phyloP scores from a whole-genome alignment of 208 protist species.

The Trichomonas gallinae region DNA sequence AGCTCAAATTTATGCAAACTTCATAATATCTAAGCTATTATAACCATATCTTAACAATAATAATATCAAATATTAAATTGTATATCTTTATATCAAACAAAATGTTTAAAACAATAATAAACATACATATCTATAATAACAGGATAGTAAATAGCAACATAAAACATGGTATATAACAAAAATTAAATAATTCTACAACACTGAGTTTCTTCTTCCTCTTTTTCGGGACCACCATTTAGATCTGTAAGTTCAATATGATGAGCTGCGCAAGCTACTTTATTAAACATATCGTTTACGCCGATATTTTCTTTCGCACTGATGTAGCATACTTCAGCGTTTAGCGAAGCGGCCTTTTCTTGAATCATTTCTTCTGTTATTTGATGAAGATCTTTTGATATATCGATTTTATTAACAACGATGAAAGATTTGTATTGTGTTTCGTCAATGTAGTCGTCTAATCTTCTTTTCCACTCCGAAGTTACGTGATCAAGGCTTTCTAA shows the following conservation, averaged over 20 bases:
- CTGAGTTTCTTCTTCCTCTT: neutral
- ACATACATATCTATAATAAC: neutral
- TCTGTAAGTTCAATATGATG: neutral
- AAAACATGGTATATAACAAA: neutral
- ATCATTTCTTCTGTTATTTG: neutral
- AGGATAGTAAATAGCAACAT: neutral
- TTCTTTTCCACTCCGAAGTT: neutral
- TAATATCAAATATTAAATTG: too few relatives aligned
- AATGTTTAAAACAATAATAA: too few relatives aligned
- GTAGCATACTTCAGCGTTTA: neutral
- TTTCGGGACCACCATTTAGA: neutral
- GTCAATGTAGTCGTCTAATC: neutral
- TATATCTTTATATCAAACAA: too few relatives aligned
- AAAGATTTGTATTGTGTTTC: neutral
- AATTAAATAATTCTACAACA: neutral
- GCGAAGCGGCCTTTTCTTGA: neutral
- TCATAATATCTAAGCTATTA: too few relatives aligned
- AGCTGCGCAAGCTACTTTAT: neutral
- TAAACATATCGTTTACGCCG: neutral
- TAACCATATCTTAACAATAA: too few relatives aligned
- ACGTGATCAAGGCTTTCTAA: neutral
- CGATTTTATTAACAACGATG: neutral
- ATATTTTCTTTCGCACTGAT: neutral
- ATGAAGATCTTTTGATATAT: neutral
- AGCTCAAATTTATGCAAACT: too few relatives aligned